A percentile compares a stretch with the other conserved stretches of the same genome.
These are phyloP conservation scores for Helicocarpus griseus DNA, from an alignment of 2,329 filamentous ascomycete genomes.

Conservation along the genomic window DNA sequence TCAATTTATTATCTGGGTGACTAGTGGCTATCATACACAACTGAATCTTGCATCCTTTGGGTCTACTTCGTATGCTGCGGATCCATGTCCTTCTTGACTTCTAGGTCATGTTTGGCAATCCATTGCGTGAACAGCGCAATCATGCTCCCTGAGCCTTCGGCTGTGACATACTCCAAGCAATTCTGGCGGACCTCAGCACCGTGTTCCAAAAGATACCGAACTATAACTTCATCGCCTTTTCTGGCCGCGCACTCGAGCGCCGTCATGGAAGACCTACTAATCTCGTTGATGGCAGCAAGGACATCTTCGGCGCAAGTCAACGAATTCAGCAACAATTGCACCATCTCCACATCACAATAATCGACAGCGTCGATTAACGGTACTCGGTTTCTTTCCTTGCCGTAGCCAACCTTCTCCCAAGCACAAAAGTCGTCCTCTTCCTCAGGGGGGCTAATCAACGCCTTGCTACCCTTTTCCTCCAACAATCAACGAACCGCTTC, in stretches of 20 bases:
- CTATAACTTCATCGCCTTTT: neutral
- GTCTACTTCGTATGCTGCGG: no score
- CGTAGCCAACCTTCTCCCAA: no score
- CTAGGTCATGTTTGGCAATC: neutral
- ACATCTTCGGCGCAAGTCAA: neutral
- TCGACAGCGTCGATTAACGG: neutral
- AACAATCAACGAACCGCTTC: neutral
- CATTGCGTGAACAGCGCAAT: neutral
- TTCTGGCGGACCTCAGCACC: neutral
- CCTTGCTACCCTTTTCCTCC: neutral
- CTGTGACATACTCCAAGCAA: neutral
- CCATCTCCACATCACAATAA: neutral
- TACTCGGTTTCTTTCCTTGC: neutral
- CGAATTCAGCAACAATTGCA: neutral
- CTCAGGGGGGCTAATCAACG: neutral
- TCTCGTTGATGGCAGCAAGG: neutral
- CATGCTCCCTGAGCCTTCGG: neutral
- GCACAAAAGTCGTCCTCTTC: no score
- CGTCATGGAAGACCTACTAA: neutral
- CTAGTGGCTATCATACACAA: no score
- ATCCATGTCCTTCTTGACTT: neutral
- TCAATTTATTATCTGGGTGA: no score
- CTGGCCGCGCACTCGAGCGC: neutral
- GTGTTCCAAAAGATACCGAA: neutral
- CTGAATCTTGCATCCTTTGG: no score